Evolutionary conservation across 148 eudicot species (phyloP).

Genomic region (Cornus kousa): DNA sequence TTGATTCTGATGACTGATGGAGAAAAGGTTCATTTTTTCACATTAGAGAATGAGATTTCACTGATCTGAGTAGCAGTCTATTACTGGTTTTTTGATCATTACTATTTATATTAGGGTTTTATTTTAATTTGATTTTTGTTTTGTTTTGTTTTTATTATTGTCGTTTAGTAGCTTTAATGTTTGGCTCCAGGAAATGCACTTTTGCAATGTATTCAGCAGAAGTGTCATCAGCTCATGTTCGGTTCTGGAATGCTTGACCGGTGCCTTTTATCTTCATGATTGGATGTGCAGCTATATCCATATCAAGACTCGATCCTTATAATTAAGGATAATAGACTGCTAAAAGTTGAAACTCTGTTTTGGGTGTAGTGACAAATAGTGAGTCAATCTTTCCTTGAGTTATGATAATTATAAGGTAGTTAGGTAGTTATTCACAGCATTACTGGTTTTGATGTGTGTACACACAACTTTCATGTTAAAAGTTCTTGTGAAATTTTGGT

Average conservation of each 20-base stretch:
- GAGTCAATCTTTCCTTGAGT: neutral
- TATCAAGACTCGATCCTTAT: neutral
- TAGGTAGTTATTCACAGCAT: neutral
- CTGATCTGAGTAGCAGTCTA: neutral
- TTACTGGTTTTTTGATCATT: neutral
- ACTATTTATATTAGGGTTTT: neutral
- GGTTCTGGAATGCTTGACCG: neutral
- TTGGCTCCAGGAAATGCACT: neutral
- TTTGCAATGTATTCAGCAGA: neutral
- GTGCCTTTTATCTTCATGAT: neutral
- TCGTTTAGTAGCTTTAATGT: neutral
- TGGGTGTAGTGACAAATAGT: neutral
- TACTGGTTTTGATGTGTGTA: neutral
- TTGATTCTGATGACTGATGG: slow-evolving; percentile 25
- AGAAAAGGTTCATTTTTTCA: neutral
- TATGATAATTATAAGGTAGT: neutral
- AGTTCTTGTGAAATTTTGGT: neutral
- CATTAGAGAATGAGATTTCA: neutral
- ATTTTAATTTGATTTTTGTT: neutral
- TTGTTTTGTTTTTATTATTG: neutral
- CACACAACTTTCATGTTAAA: neutral
- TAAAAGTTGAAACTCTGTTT: neutral
- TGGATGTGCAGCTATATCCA: neutral
- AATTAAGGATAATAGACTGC: neutral
- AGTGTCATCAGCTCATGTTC: neutral